These are phyloP conservation scores for Nevesoporus exiguus DNA, from an alignment of 768 basidiomycete species.

Conservation along the genomic window DNA sequence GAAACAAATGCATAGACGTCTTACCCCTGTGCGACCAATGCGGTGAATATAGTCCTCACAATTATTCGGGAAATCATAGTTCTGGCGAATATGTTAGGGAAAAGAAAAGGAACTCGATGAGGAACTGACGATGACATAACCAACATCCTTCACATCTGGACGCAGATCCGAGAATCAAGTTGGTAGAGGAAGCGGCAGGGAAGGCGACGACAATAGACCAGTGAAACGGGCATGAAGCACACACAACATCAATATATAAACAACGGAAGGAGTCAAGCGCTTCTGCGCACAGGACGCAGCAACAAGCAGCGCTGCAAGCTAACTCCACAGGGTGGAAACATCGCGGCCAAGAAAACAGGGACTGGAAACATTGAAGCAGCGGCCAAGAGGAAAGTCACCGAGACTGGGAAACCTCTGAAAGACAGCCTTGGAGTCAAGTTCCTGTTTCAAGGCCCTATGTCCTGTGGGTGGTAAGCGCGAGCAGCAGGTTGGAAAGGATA, in stretches of 20 bases:
- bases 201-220: slow-evolving; percentile 8
- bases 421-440: slow-evolving; percentile 18
- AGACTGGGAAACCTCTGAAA: slow-evolving; percentile 18
- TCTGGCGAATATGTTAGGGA: slow-evolving; percentile 43
- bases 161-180: slow-evolving; percentile 32
- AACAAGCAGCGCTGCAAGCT: slow-evolving; percentile 10
- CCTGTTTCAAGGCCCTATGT: slow-evolving; percentile 21
- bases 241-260: slow-evolving; percentile 34
- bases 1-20: slow-evolving; percentile 21
- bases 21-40: slow-evolving; percentile 93
- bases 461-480: slow-evolving; percentile 26
- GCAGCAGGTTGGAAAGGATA: slow-evolving; percentile 18
- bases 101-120: neutral
- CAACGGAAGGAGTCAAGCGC: slow-evolving; percentile 29
- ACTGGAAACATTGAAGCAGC: slow-evolving; percentile 20
- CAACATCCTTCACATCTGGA: slow-evolving; percentile 97
- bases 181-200: slow-evolving; percentile 25
- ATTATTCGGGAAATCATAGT: slow-evolving; percentile 97
- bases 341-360: slow-evolving; percentile 23
- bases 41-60: slow-evolving; percentile 99
- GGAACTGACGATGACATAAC: slow-evolving; percentile 78
- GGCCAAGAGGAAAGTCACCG: slow-evolving; percentile 23
- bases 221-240: slow-evolving; percentile 30
- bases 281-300: slow-evolving; percentile 29
- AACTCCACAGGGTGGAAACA: slow-evolving; percentile 23